Conservation (phyloP, 345 rosid genomes). For the Theobroma cacao region DNA sequence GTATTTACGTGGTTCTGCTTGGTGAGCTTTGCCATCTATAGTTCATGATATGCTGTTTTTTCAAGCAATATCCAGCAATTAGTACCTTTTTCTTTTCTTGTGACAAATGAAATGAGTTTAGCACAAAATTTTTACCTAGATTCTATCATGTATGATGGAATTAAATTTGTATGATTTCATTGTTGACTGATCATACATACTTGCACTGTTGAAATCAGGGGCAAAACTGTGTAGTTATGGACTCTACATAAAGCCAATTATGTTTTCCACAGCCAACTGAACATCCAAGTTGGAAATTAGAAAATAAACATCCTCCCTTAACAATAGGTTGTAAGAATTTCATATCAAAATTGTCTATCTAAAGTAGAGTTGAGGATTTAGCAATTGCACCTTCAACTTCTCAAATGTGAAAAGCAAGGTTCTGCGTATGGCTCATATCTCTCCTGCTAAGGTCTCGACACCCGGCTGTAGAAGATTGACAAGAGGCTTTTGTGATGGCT, state of each 20-base stretch:
- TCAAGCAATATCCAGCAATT: too few relatives aligned
- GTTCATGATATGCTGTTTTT: too few relatives aligned
- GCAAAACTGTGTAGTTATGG: not conserved
- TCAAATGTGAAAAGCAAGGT: slow-evolving; percentile 30
- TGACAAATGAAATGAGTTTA: too few relatives aligned
- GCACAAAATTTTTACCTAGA: too few relatives aligned
- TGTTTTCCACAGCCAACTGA: not conserved
- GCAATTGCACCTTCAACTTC: slow-evolving; percentile 16
- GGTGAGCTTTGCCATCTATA: too few relatives aligned
- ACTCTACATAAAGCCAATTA: too few relatives aligned
- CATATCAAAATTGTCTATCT: not conserved
- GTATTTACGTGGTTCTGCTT: too few relatives aligned
- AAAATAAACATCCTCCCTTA: not conserved
- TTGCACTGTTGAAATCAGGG: too few relatives aligned
- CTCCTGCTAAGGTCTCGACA: slow-evolving; percentile 20
- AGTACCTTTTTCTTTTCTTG: too few relatives aligned
- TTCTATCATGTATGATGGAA: not conserved
- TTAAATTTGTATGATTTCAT: too few relatives aligned
- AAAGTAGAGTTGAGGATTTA: not conserved
- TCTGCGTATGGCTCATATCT: slow-evolving; percentile 30
- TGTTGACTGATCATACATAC: not conserved
- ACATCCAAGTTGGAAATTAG: not conserved
- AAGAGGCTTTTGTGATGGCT: slow-evolving; percentile 23
- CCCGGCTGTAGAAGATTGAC: slow-evolving; percentile 20
- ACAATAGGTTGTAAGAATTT: not conserved